Conservation (phyloP, 2,329 filamentous ascomycete genomes). For the Apiospora sp. region DNA sequence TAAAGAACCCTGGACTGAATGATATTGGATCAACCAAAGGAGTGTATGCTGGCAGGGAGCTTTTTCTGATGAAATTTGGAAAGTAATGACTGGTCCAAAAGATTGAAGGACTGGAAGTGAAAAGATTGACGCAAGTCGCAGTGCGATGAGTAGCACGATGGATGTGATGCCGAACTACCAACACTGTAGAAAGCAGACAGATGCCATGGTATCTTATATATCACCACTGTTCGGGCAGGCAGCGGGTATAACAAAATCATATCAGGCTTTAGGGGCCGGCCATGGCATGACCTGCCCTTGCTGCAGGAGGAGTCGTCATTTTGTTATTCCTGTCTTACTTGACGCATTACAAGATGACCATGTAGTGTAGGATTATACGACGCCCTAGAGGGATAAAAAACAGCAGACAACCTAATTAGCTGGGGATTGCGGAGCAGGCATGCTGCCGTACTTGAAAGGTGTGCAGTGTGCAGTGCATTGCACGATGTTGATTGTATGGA, state of each 20-base stretch:
- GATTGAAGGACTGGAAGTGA: conserved; percentile 26
- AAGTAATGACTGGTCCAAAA: conserved; percentile 25
- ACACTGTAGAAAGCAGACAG: not conserved
- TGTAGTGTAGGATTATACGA: conserved; percentile 11
- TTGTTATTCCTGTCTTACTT: not conserved
- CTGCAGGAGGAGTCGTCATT: not conserved
- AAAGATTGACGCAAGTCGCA: not conserved
- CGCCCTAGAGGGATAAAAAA: conserved; percentile 2
- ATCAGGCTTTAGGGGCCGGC: not conserved
- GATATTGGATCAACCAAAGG: conserved; percentile 19
- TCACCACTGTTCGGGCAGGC: not conserved
- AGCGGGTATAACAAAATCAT: not conserved
- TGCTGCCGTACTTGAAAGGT: not conserved
- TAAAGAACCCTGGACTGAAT: not conserved
- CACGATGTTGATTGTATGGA: not conserved
- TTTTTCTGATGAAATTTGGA: not conserved
- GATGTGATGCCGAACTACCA: not conserved
- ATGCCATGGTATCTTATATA: conserved; percentile 7
- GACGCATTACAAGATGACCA: not conserved
- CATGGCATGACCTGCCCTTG: not conserved
- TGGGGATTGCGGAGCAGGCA: not conserved
- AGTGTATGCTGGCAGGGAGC: not conserved
- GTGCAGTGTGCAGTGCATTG: not conserved
- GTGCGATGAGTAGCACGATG: not conserved
- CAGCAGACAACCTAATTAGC: not conserved